Evolutionary conservation across 106 monocot species (phyloP).

Genomic region (Dendrobium huoshanense): DNA sequence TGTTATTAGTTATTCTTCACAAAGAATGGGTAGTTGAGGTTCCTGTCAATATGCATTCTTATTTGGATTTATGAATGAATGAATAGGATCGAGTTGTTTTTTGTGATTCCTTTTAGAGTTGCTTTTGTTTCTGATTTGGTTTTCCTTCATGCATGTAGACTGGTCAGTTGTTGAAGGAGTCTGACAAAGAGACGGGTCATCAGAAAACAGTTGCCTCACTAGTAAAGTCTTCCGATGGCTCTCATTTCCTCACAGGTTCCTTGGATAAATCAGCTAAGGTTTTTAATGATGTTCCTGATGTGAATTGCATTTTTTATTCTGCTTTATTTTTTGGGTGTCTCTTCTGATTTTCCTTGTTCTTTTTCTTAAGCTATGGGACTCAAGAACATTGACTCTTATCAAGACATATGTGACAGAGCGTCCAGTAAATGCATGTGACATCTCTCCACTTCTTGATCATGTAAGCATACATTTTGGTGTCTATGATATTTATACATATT

Average conservation of each 20-base stretch:
- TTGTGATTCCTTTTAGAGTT: not conserved
- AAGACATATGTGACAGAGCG: slow-evolving; percentile 77
- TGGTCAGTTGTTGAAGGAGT: slow-evolving; percentile 70
- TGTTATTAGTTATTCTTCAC: not conserved
- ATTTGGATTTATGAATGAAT: not conserved
- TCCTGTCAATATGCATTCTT: not conserved
- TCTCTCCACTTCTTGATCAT: slow-evolving; percentile 96
- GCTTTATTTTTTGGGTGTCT: not conserved
- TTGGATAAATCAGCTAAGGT: slow-evolving; percentile 95
- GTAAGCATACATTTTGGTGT: slow-evolving; percentile 23
- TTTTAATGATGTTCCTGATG: not conserved
- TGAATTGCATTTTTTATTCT: not conserved
- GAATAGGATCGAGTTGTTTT: not conserved
- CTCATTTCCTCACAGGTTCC: slow-evolving; percentile 90
- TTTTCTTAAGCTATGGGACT: slow-evolving; percentile 76
- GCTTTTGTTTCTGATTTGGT: not conserved
- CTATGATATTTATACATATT: not conserved
- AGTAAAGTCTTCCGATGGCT: slow-evolving; percentile 76
- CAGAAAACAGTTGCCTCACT: slow-evolving; percentile 70
- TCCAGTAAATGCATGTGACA: slow-evolving; percentile 86
- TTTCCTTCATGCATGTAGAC: slow-evolving; percentile 37
- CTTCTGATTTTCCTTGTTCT: not conserved
- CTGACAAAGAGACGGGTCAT: slow-evolving; percentile 81
- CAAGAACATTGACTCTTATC: slow-evolving; percentile 73
- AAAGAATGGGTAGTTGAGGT: not conserved